Percentiles rank a stretch among this genome's conserved stretches.
Evolutionary conservation across 78 protist species (phyloP).

Genomic region (Polysphondylium violaceum): DNA sequence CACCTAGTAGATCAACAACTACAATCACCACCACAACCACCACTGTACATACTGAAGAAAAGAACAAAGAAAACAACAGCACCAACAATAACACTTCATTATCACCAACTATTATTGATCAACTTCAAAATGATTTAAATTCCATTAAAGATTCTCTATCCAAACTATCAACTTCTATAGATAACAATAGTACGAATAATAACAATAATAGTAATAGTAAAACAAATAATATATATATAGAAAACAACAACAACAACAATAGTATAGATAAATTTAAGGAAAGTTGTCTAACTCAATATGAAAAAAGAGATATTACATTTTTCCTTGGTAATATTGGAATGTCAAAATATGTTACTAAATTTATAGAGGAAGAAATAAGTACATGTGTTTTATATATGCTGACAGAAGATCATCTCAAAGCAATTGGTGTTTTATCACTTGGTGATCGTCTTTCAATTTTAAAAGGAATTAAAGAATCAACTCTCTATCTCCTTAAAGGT

Average conservation of each 20-base stretch:
- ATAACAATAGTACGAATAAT: slow-evolving; percentile 3
- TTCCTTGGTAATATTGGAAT: slow-evolving; percentile 47
- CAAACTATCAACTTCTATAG: neutral
- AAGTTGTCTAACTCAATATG: no score
- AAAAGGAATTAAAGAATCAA: slow-evolving; percentile 40
- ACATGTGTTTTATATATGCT: slow-evolving; percentile 5
- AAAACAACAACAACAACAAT: neutral
- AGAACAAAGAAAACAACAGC: no score
- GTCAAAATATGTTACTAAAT: slow-evolving; percentile 22
- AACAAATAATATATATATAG: neutral
- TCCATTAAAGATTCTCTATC: neutral
- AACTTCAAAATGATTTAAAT: no score
- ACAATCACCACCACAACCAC: neutral
- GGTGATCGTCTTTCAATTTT: slow-evolving; percentile 20
- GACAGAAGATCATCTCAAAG: slow-evolving; percentile 21
- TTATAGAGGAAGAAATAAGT: slow-evolving; percentile 33
- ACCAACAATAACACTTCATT: no score
- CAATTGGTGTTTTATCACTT: slow-evolving; percentile 7
- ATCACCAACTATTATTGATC: no score
- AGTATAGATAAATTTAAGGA: slow-evolving; percentile 16
- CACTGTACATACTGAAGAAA: no score
- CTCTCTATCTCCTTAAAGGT: slow-evolving; percentile 28
- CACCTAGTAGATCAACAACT: no score
- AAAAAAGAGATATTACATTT: slow-evolving; percentile 22
- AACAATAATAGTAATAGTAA: neutral